Conservation (phyloP, 306 rosid species). For the apple (Malus domestica) region DNA sequence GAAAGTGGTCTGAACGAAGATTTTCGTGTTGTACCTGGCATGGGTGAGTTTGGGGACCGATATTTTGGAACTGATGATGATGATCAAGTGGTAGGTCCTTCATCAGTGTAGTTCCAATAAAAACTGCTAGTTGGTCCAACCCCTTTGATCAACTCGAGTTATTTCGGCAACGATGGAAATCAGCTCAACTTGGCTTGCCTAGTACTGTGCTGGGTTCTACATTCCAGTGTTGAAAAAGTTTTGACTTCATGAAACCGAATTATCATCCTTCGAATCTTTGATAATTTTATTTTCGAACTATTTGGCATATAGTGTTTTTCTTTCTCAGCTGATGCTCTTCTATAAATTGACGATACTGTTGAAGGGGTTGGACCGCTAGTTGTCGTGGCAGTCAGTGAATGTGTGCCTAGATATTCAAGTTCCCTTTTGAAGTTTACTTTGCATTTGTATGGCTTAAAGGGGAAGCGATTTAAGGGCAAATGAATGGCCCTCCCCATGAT, state of each 20-base stretch:
- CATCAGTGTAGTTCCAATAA: slow-evolving; percentile 25
- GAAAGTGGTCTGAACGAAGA: slow-evolving; percentile 75
- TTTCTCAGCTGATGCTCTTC: background rate
- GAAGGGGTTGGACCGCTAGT: slow-evolving; percentile 3
- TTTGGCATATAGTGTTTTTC: background rate
- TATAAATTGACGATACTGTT: background rate
- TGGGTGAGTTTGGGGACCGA: slow-evolving; percentile 99
- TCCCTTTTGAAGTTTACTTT: background rate
- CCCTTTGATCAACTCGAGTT: slow-evolving; percentile 16
- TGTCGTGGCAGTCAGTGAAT: slow-evolving; percentile 1
- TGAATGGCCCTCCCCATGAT: slow-evolving; percentile 6
- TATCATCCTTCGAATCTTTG: background rate
- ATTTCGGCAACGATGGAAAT: slow-evolving; percentile 17
- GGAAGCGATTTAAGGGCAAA: background rate
- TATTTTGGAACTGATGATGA: slow-evolving; percentile 98
- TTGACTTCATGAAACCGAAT: slow-evolving; percentile 26
- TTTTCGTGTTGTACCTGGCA: slow-evolving; percentile 89
- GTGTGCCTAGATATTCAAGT: background rate
- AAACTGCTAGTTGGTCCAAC: slow-evolving; percentile 12
- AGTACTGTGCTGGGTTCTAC: slow-evolving; percentile 13
- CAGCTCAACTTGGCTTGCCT: slow-evolving; percentile 24
- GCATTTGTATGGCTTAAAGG: background rate
- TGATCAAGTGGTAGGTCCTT: slow-evolving; percentile 35
- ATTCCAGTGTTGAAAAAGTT: slow-evolving; percentile 27
- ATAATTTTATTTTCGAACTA: background rate